phyloP scores from a whole-genome alignment of 345 rosid genomes.

The Euphorbia peplus region DNA sequence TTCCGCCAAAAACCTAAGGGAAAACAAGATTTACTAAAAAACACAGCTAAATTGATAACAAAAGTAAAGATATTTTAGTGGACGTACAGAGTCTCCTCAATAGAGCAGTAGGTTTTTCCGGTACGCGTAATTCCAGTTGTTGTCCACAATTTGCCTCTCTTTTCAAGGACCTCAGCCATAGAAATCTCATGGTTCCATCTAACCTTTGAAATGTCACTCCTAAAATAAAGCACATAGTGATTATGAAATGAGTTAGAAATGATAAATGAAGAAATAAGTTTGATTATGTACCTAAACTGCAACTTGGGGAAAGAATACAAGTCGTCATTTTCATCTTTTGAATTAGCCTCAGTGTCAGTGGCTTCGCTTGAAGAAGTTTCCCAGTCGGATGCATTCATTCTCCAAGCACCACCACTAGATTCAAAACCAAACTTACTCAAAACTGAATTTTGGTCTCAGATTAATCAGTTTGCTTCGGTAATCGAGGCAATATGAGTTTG shows the following conservation, averaged over 20 bases:
- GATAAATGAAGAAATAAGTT: not conserved
- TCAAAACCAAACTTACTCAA: too few relatives aligned
- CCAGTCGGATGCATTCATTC: conserved; percentile 26
- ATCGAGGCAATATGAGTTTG: too few relatives aligned
- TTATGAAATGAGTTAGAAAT: not conserved
- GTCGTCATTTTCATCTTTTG: conserved; percentile 22
- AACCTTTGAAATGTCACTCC: conserved; percentile 65
- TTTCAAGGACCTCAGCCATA: conserved; percentile 64
- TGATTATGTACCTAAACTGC: conserved; percentile 32
- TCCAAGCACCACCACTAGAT: not conserved
- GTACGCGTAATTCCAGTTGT: conserved; percentile 59
- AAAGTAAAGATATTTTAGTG: not conserved
- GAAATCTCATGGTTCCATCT: conserved; percentile 51
- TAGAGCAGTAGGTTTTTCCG: conserved; percentile 52
- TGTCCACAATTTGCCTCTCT: conserved; percentile 82
- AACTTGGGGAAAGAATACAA: conserved; percentile 26
- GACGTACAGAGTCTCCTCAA: conserved; percentile 83
- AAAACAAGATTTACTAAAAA: conserved; percentile 5
- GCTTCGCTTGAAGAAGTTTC: conserved; percentile 21
- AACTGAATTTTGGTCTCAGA: too few relatives aligned
- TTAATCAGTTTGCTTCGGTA: too few relatives aligned
- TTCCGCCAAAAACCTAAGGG: conserved; percentile 62
- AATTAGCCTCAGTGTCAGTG: conserved; percentile 19
- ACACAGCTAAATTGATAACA: not conserved
- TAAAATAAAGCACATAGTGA: conserved; percentile 5